These are phyloP conservation scores for Eremochloa ophiuroides DNA, from an alignment of 176 grass and related monocot genomes.

Conservation along the genomic window DNA sequence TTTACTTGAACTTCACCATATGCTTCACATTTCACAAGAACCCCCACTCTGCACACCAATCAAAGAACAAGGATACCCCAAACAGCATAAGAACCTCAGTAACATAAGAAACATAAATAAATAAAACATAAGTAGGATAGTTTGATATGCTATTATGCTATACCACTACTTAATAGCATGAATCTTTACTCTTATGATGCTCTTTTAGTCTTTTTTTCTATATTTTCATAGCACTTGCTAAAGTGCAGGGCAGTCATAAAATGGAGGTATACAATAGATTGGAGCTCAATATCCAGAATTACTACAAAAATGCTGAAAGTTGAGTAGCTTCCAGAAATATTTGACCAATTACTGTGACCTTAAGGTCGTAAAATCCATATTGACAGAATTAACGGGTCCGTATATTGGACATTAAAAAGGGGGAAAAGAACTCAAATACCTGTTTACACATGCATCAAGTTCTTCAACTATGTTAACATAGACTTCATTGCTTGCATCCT, in stretches of 20 bases:
- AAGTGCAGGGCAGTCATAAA: background rate
- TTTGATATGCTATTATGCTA: background rate
- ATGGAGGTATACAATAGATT: background rate
- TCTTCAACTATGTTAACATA: conserved; percentile 93
- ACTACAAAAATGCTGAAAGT: background rate
- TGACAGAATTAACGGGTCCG: background rate
- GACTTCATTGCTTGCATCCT: conserved; percentile 83
- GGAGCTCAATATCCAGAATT: background rate
- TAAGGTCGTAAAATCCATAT: background rate
- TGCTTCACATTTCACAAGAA: conserved; percentile 74
- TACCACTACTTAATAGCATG: background rate
- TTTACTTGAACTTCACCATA: conserved; percentile 92
- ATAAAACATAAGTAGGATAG: background rate
- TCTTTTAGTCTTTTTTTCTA: background rate
- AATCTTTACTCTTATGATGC: background rate
- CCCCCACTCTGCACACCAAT: conserved; percentile 53
- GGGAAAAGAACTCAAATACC: conserved; percentile 31
- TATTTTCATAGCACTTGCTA: background rate
- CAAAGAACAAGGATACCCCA: background rate
- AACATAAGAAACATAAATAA: background rate
- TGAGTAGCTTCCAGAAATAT: conserved; percentile 13
- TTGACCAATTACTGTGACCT: background rate
- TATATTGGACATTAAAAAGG: background rate
- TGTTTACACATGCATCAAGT: conserved; percentile 77
- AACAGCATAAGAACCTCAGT: background rate